Conservation (phyloP, 108 stramenopile genomes). For the Skeletonema tropicum region DNA sequence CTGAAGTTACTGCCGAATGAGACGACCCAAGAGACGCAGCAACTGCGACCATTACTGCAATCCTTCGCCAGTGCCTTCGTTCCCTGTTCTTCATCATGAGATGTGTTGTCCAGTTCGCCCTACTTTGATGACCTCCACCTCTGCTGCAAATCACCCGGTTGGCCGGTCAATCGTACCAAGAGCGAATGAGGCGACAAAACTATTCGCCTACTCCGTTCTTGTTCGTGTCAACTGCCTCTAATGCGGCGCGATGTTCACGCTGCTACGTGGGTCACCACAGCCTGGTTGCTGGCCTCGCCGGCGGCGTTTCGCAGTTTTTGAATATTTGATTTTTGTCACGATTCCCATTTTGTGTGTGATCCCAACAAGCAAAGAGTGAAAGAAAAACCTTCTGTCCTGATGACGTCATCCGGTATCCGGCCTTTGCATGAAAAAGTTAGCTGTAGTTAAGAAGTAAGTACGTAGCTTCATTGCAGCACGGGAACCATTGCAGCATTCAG, state of each 20-base stretch:
- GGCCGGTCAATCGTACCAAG: too few species aligned
- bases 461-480: too few species aligned
- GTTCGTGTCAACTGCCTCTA: neutral
- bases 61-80: neutral
- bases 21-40: neutral
- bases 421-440: too few species aligned
- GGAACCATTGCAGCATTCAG: too few species aligned
- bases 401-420: too few species aligned
- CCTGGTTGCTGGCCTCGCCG: too few species aligned
- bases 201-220: neutral
- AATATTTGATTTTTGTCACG: constrained; percentile 2
- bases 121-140: neutral
- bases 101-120: neutral
- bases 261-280: too few species aligned
- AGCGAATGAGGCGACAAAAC: neutral
- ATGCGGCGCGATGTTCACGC: neutral
- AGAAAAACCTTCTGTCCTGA: too few species aligned
- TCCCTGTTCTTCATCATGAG: neutral
- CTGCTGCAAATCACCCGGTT: neutral
- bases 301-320: constrained; percentile 1
- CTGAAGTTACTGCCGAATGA: neutral
- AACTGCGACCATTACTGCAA: neutral
- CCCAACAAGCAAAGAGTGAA: too few species aligned
- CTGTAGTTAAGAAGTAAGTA: too few species aligned
- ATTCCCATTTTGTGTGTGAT: neutral